Evolutionary conservation across 345 rosid species (phyloP), one percentile per base, ranked within the genome.

Genomic region (Populus simonii): DNA sequence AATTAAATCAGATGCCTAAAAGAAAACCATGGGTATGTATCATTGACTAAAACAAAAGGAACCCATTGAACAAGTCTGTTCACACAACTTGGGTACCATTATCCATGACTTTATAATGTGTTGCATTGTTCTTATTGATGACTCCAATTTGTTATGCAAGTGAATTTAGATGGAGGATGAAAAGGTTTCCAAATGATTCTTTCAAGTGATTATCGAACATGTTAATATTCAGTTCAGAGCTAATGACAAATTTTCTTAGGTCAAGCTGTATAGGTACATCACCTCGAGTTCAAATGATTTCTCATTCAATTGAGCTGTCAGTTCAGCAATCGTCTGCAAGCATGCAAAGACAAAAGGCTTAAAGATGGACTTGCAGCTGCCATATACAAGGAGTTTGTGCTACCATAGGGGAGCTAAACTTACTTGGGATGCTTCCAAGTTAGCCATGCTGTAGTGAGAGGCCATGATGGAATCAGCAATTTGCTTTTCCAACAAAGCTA

Each of bases 261-360:
- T 47, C 45, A 74, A 82, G 8, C 33, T 63, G 70, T 43, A 71
- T 49, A 79, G 80, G 72, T 47, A 6, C 49, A 75, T 87, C 74
- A 96, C 99, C 99, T 96, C 92, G 47, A 96, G 98, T 82, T 92
- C 98, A 66, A 96, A 91, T 55, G 97, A 92, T 85, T 92, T 93
- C 86, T 93, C 99, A 87, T 89, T 90, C 83, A 96, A 83, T 83
- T 92, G 95, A 51, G 86, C 92, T 79, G 81, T 84, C 85, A 96
- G 85, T 80, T 90, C 97, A 76, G 89, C 92, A 76, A 96, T 75
- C 35, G 84, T 81, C 98, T 93, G 94, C 86, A 82, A 35, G 73
- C 83, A 84, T n/a, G 35, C 76, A 79, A 80, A 39, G 63, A 55
- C 7, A 66, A 45, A 80, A 25, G 55, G 70, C 53, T 76, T 79